Conservation (phyloP, 345 rosid species). For the Dipteronia sinensis region DNA sequence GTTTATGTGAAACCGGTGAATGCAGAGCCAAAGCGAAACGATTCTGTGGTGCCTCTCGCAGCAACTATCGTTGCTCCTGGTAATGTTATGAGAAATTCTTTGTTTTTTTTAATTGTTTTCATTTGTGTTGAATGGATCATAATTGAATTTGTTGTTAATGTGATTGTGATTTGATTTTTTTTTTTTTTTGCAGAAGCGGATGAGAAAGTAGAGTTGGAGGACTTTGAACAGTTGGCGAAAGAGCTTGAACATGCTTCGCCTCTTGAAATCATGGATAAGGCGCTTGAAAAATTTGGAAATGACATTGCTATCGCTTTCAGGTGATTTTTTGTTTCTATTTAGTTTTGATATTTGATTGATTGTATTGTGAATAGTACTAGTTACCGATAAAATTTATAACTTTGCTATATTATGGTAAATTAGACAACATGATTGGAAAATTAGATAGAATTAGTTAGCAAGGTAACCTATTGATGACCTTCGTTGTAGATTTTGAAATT, state of each 20-base stretch:
- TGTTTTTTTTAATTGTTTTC: neutral
- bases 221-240: constrained; percentile 60
- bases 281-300: constrained; percentile 74
- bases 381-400: too few species aligned
- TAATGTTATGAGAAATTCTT: constrained; percentile 23
- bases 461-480: too few species aligned
- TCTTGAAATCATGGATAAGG: constrained; percentile 87
- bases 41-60: constrained; percentile 50
- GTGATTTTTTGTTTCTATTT: constrained; percentile 28
- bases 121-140: neutral
- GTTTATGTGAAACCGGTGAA: constrained; percentile 49
- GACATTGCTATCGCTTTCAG: constrained; percentile 96
- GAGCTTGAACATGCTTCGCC: constrained; percentile 75
- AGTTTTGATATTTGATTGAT: neutral
- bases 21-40: constrained; percentile 59
- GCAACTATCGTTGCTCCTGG: constrained; percentile 68
- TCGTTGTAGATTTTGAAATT: neutral
- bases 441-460: too few species aligned
- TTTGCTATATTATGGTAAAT: too few species aligned
- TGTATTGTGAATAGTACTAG: neutral
- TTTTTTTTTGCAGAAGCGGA: constrained; percentile 47
- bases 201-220: constrained; percentile 53
- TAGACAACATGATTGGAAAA: too few species aligned
- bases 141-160: neutral
- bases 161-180: neutral